These are phyloP conservation scores for Saturnispora bothae DNA, from an alignment of 805 yeast species.

Conservation along the genomic window DNA sequence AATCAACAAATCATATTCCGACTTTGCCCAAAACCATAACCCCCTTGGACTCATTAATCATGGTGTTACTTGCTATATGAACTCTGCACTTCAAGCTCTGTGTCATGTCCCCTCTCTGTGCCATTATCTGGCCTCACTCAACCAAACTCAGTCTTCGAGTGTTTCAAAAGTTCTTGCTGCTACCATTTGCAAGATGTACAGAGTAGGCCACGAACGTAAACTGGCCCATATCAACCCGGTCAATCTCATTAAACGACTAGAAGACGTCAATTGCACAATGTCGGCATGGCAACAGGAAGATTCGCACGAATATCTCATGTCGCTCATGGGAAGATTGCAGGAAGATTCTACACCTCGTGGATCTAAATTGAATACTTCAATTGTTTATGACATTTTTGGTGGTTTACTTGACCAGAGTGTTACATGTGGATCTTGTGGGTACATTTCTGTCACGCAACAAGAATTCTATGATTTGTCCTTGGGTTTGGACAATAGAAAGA, in stretches of 20 bases:
- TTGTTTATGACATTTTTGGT: constrained; percentile 88
- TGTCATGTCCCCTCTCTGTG: constrained; percentile 85
- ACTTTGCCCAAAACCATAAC: constrained; percentile 37
- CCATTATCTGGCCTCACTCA: constrained; percentile 65
- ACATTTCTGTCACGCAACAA: constrained; percentile 77
- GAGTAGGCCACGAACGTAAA: constrained; percentile 32
- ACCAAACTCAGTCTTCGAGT: constrained; percentile 39
- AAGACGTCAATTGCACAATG: constrained; percentile 92
- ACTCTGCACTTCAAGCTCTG: constrained; percentile 86
- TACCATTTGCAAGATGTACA: constrained; percentile 61
- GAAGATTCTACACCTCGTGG: constrained; percentile 92
- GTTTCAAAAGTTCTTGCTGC: constrained; percentile 50
- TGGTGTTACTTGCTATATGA: constrained; percentile 95
- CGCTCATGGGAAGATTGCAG: constrained; percentile 74
- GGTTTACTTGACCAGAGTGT: constrained; percentile 80
- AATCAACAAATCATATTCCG: constrained; percentile 66
- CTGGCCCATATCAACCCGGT: constrained; percentile 61
- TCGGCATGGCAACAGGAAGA: constrained; percentile 97
- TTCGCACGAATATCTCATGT: constrained; percentile 95
- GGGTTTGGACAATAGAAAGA: constrained; percentile 48
- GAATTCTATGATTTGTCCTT: constrained; percentile 89
- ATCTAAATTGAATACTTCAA: constrained; percentile 66
- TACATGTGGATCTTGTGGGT: constrained; percentile 72
- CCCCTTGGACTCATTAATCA: constrained; percentile 72
- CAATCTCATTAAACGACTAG: constrained; percentile 56